phyloP scores from a whole-genome alignment of 208 protist genomes.

The Trichomonas tenax region DNA sequence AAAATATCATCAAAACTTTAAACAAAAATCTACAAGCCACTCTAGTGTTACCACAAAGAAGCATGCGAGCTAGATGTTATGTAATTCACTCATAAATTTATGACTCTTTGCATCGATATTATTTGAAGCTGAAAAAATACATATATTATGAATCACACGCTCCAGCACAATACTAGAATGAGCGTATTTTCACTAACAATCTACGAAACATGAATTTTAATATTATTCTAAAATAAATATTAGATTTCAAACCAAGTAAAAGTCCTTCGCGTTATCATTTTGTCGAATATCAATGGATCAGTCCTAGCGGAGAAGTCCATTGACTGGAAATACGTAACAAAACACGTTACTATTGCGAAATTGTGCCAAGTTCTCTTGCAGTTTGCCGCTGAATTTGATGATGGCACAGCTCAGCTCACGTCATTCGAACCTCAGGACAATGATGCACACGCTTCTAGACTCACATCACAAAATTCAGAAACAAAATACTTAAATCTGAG shows the following conservation, averaged over 20 bases:
- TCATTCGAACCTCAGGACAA: not conserved
- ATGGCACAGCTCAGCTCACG: not conserved
- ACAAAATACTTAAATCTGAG: not conserved
- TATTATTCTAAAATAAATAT: too few species aligned
- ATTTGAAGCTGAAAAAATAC: too few species aligned
- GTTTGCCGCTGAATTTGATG: not conserved
- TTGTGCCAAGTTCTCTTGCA: not conserved
- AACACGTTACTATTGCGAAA: not conserved
- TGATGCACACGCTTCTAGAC: not conserved
- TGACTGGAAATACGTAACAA: not conserved
- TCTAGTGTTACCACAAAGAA: too few species aligned
- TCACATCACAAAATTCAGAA: not conserved
- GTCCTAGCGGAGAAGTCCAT: not conserved
- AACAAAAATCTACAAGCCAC: too few species aligned
- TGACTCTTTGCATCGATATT: too few species aligned
- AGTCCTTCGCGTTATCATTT: not conserved
- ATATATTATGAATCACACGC: too few species aligned
- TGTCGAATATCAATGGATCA: not conserved
- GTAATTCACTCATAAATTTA: too few species aligned
- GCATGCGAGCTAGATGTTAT: too few species aligned
- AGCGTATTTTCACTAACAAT: too few species aligned
- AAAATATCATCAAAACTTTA: too few species aligned
- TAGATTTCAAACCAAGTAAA: not conserved
- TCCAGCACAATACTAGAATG: too few species aligned
- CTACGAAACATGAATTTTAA: too few species aligned